These are phyloP conservation scores for Diaporthe ampelina DNA, from an alignment of 2,329 filamentous ascomycete species.

Conservation along the genomic window DNA sequence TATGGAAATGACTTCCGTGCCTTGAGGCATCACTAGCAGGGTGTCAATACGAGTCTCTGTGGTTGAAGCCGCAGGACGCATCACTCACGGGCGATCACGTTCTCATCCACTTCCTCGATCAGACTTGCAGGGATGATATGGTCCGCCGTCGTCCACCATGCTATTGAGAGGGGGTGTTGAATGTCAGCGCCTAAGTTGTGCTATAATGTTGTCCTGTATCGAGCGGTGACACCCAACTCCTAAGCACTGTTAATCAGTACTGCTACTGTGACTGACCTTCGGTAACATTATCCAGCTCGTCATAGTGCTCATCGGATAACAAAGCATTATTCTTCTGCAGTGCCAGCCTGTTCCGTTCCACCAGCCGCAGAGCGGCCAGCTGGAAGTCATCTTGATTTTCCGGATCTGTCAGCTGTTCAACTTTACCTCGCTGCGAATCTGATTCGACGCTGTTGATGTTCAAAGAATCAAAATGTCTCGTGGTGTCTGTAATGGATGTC, in stretches of 20 bases:
- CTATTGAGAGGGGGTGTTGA: background rate
- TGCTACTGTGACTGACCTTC: background rate
- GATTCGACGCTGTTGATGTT: no score
- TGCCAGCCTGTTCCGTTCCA: background rate
- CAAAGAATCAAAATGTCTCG: no score
- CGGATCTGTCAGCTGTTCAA: background rate
- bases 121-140: background rate
- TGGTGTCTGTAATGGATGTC: no score
- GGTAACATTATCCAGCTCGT: background rate
- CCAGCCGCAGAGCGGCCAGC: background rate
- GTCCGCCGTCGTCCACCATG: background rate
- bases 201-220: no score
- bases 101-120: background rate
- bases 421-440: background rate
- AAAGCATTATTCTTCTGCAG: no score
- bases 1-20: background rate
- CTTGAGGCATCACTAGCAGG: background rate
- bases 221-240: no score
- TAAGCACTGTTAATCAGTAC: no score
- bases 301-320: background rate
- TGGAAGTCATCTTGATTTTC: background rate
- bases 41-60: background rate
- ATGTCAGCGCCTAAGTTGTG: no score
- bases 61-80: no score
- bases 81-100: background rate